Evolutionary conservation across 2,329 filamentous ascomycete species (phyloP).

Genomic region (Colletotrichum magnum): DNA sequence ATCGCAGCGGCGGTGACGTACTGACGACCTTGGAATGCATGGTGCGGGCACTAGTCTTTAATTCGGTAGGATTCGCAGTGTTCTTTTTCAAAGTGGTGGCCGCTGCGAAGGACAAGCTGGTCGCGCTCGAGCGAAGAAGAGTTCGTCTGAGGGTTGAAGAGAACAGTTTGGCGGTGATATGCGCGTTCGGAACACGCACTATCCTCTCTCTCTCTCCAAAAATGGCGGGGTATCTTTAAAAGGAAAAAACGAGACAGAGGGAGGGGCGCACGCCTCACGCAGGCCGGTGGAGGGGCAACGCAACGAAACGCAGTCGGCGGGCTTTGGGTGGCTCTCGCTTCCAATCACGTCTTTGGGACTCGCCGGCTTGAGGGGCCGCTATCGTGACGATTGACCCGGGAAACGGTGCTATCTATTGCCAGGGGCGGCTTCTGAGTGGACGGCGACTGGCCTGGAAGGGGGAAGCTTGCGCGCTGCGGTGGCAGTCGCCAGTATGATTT

Average conservation of each 20-base stretch:
- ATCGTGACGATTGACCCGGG: slow-evolving; percentile 20
- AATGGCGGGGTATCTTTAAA: slow-evolving; percentile 40
- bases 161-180: slow-evolving; percentile 86
- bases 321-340: slow-evolving; percentile 17
- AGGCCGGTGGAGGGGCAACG: slow-evolving; percentile 32
- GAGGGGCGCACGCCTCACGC: slow-evolving; percentile 2
- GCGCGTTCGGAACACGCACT: slow-evolving; percentile 41
- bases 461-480: slow-evolving; percentile 1
- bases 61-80: slow-evolving; percentile 52
- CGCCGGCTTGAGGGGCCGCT: slow-evolving; percentile 9
- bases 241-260: slow-evolving; percentile 34
- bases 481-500: slow-evolving; percentile 21
- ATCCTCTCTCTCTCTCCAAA: slow-evolving; percentile 30
- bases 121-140: slow-evolving; percentile 77
- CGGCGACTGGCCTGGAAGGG: slow-evolving; percentile 19
- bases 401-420: background rate
- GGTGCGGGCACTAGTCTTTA: slow-evolving; percentile 65
- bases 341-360: slow-evolving; percentile 26
- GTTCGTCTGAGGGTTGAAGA: slow-evolving; percentile 84
- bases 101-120: slow-evolving; percentile 80
- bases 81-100: slow-evolving; percentile 73
- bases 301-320: slow-evolving; percentile 6
- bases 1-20: slow-evolving; percentile 62
- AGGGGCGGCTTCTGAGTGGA: slow-evolving; percentile 31
- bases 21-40: slow-evolving; percentile 96